phyloP scores from a whole-genome alignment of 2,329 filamentous ascomycete genomes.

The Cryphonectria radicalis region DNA sequence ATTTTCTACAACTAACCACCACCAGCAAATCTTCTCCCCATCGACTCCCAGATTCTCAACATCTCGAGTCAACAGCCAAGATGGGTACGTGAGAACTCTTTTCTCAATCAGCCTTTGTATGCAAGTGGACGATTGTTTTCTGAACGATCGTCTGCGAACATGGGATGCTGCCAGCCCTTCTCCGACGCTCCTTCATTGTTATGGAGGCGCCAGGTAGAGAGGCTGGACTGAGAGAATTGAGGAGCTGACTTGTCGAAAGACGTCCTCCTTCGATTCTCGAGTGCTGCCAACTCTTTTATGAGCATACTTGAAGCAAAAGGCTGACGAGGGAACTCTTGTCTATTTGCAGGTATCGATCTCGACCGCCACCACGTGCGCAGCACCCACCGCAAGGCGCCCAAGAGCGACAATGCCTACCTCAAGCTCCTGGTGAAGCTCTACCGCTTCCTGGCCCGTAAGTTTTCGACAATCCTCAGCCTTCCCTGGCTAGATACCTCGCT shows the following conservation, averaged over 20 bases:
- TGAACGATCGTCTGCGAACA: conserved; percentile 29
- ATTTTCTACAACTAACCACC: conserved; percentile 41
- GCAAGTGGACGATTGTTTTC: conserved; percentile 49
- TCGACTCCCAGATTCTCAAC: conserved; percentile 40
- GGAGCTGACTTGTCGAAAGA: conserved; percentile 17
- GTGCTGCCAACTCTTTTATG: conserved; percentile 44
- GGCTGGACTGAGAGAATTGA: conserved; percentile 23
- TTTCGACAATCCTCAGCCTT: conserved; percentile 20
- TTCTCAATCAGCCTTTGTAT: conserved; percentile 49
- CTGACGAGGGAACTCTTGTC: conserved; percentile 57
- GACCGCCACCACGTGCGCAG: conserved; percentile 70
- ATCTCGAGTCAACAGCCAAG: conserved; percentile 52
- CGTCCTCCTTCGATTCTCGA: conserved; percentile 30
- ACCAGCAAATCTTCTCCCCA: conserved; percentile 32
- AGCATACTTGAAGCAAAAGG: conserved; percentile 67
- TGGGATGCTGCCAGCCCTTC: conserved; percentile 28
- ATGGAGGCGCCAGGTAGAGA: conserved; percentile 8
- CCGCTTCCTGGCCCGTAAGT: conserved; percentile 93
- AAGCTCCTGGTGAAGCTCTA: conserved; percentile 98
- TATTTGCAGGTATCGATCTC: conserved; percentile 70
- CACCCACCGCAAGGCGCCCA: conserved; percentile 89
- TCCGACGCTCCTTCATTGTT: conserved; percentile 9
- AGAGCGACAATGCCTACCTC: conserved; percentile 95
- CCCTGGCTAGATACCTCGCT: neutral
- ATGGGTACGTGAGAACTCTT: conserved; percentile 62